Evolutionary conservation across 2,329 filamentous ascomycete genomes (phyloP).

Genomic region (Metarhizium rileyi): DNA sequence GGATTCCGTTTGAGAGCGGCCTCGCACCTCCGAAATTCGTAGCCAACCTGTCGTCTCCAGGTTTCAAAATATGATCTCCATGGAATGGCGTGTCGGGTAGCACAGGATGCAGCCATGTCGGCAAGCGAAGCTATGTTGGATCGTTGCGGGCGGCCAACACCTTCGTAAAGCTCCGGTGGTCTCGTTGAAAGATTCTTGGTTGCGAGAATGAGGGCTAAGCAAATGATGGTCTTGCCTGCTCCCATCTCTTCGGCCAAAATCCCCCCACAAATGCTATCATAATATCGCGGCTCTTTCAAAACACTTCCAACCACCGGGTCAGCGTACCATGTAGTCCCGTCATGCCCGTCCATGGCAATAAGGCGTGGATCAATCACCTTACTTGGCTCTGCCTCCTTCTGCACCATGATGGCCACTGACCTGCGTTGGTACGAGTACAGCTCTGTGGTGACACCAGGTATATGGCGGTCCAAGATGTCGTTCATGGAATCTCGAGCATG

Average conservation of each 20-base stretch:
- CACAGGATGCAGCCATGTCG: slow-evolving; percentile 65
- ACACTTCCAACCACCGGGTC: slow-evolving; percentile 55
- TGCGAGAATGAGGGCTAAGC: slow-evolving; percentile 64
- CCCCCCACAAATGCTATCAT: slow-evolving; percentile 66
- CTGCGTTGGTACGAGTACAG: slow-evolving; percentile 73
- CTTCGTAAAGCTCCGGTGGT: slow-evolving; percentile 52
- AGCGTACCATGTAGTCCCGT: slow-evolving; percentile 57
- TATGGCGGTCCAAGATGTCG: slow-evolving; percentile 40
- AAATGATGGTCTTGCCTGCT: slow-evolving; percentile 80
- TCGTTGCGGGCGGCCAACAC: slow-evolving; percentile 26
- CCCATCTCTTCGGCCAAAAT: slow-evolving; percentile 77
- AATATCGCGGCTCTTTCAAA: slow-evolving; percentile 56
- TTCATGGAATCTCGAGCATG: slow-evolving; percentile 44
- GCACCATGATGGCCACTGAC: slow-evolving; percentile 75
- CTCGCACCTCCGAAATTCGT: slow-evolving; percentile 44
- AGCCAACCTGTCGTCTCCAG: slow-evolving; percentile 31
- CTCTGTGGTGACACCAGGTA: slow-evolving; percentile 50
- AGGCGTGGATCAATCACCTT: slow-evolving; percentile 66
- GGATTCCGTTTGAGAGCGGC: slow-evolving; percentile 47
- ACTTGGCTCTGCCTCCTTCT: slow-evolving; percentile 60
- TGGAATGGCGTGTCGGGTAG: slow-evolving; percentile 57
- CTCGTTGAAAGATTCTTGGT: slow-evolving; percentile 60
- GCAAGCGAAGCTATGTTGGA: slow-evolving; percentile 51
- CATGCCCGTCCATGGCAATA: slow-evolving; percentile 47
- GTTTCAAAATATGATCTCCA: slow-evolving; percentile 58